Base-by-base conservation (phyloP, 768 basidiomycete genomes). In the Xerocomus spinulosus region DNA sequence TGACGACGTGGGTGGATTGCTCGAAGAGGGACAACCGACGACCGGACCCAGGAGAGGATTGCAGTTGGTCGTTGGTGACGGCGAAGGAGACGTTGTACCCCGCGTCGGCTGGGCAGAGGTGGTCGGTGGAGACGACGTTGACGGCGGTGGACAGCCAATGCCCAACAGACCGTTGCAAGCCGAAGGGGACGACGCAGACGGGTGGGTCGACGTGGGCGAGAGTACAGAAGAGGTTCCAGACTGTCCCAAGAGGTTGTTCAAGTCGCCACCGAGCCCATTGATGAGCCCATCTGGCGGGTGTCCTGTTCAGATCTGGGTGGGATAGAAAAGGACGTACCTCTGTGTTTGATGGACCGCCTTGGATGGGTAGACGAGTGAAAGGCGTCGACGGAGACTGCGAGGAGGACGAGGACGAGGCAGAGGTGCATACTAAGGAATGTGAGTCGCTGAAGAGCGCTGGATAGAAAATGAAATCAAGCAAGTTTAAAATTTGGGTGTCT, bases 331-430 rank as follows among this genome's bases (percentile, higher is more conserved):
- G 28, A 2, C 44, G 14, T 2, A 23, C 51, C 51, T 44, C 60
- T 52, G 36, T 68, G 59, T 51, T 52, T 60, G 49, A 56, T 5
- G 18, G 70, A 69, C 13, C 67, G 64, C 35, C 70, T 54, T 32
- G 68, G 67, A 53, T 72, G 63, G 48, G 71, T 63, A 59, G 74
- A 72, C 0, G 74, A 70, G 53, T 74, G 77, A 38, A 67, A 58
- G 0, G 73, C 73, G 18, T 60, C 58, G 44, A 63, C 66, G 28
- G 58, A 28, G 33, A 55, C 34, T 7, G 55, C 49, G 43, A 65
- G 33, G 48, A 66, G 44, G 25, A 63, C 52, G 50, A 72, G 46
- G 17, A 72, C 52, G 47, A 64, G 48, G 41, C 45, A 47, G 43
- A 56, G 51, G 46, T 60, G 55, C 57, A 71, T 53, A 46, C 54